phyloP scores from a whole-genome alignment of 768 basidiomycete genomes.

The Mrakia gelida region DNA sequence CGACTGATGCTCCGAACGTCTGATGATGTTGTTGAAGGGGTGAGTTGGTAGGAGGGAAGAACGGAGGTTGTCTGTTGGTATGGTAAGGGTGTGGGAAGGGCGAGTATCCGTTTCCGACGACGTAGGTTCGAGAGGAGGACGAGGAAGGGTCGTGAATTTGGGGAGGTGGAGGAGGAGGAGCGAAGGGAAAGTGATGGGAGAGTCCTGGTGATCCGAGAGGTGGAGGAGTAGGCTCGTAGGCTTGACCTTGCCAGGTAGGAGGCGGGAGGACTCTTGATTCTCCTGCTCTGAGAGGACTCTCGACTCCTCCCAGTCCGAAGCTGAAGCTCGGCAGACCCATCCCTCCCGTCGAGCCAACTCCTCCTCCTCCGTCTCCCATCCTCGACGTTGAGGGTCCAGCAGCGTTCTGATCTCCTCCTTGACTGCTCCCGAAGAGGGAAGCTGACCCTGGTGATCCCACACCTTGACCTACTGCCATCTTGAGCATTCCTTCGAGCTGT shows the following conservation, averaged over 20 bases:
- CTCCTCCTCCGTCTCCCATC: not conserved
- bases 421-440: not conserved
- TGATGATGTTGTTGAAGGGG: too few species aligned
- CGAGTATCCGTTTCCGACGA: not conserved
- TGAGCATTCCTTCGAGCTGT: slow-evolving; percentile 10
- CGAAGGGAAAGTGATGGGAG: not conserved
- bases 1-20: not conserved
- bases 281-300: not conserved
- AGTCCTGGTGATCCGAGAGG: not conserved
- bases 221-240: not conserved
- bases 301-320: not conserved
- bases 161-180: not conserved
- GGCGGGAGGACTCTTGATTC: not conserved
- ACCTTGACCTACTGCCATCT: not conserved
- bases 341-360: too few species aligned
- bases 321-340: not conserved
- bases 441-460: not conserved
- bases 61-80: not conserved
- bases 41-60: not conserved
- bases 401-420: not conserved
- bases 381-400: not conserved
- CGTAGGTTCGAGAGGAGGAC: not conserved
- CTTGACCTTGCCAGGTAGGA: slow-evolving; percentile 5
- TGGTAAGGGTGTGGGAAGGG: slow-evolving; percentile 1
- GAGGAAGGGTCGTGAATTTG: not conserved